Conservation (phyloP, 1,139 yeast species). For the Blastobotrys persicus region DNA sequence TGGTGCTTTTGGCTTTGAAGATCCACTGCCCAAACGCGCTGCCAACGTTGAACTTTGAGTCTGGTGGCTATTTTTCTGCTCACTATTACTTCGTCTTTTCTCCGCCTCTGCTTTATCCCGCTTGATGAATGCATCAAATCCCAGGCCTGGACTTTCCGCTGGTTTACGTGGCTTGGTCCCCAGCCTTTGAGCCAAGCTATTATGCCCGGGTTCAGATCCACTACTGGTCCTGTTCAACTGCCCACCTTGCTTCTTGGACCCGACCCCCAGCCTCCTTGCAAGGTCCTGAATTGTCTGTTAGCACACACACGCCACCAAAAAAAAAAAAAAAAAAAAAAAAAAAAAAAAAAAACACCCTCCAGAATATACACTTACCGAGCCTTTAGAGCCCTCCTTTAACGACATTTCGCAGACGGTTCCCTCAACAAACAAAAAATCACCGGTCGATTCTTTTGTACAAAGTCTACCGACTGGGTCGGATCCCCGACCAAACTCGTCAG, state of each 20-base stretch:
- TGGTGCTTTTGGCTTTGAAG: not conserved
- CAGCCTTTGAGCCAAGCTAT: not conserved
- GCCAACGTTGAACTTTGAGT: too few species aligned
- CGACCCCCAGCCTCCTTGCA: not conserved
- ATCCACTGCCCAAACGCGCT: not conserved
- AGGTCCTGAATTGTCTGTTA: not conserved
- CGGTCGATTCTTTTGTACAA: too few species aligned
- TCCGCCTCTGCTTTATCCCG: constrained; percentile 7
- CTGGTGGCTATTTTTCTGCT: too few species aligned
- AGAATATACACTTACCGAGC: not conserved
- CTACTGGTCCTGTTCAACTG: not conserved
- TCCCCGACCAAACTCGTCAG: too few species aligned
- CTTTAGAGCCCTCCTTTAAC: constrained; percentile 3
- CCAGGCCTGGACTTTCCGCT: not conserved
- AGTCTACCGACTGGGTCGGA: too few species aligned
- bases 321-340: too few species aligned
- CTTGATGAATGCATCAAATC: constrained; percentile 3
- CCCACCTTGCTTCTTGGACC: not conserved
- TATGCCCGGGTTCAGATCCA: too few species aligned
- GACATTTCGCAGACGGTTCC: not conserved
- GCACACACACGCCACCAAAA: not conserved
- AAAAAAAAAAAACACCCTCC: not conserved
- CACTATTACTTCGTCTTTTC: not conserved
- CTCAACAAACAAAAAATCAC: too few species aligned
- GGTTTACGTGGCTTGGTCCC: not conserved